Evolutionary conservation across 2,329 filamentous ascomycete species (phyloP).

Genomic region (Aspergillus fumigatiaffinis): DNA sequence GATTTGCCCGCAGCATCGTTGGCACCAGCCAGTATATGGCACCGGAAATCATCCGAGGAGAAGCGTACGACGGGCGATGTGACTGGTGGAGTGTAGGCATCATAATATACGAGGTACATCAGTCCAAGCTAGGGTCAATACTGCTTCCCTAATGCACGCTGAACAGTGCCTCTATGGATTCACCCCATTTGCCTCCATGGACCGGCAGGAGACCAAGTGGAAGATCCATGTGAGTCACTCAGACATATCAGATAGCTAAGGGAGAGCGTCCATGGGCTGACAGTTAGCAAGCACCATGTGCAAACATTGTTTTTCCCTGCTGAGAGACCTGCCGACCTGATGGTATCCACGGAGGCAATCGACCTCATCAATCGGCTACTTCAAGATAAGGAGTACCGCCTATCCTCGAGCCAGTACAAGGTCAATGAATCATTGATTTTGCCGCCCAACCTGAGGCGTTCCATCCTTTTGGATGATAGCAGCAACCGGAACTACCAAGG

Average conservation of each 20-base stretch:
- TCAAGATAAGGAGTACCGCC: constrained; percentile 67
- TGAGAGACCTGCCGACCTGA: constrained; percentile 47
- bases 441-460: constrained; percentile 25
- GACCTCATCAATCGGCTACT: constrained; percentile 72
- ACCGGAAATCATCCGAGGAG: constrained; percentile 80
- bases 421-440: constrained; percentile 55
- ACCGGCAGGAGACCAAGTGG: constrained; percentile 76
- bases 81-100: constrained; percentile 97
- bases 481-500: constrained; percentile 43
- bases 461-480: constrained; percentile 28
- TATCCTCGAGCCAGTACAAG: constrained; percentile 73
- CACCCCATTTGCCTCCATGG: constrained; percentile 82
- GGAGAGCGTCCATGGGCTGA: constrained; percentile 11
- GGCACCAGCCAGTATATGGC: constrained; percentile 99
- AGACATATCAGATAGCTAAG: background rate
- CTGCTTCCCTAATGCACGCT: constrained; percentile 2
- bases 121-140: background rate
- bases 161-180: constrained; percentile 78
- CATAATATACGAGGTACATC: constrained; percentile 73
- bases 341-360: constrained; percentile 67
- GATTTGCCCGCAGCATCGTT: constrained; percentile 78
- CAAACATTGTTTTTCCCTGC: constrained; percentile 67
- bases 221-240: constrained; percentile 67
- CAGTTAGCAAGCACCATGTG: constrained; percentile 59
- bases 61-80: constrained; percentile 84